A percentile compares a stretch with the other conserved stretches of the same genome.
Conservation (phyloP, 331 rosid species). For the Malus hybrid region DNA sequence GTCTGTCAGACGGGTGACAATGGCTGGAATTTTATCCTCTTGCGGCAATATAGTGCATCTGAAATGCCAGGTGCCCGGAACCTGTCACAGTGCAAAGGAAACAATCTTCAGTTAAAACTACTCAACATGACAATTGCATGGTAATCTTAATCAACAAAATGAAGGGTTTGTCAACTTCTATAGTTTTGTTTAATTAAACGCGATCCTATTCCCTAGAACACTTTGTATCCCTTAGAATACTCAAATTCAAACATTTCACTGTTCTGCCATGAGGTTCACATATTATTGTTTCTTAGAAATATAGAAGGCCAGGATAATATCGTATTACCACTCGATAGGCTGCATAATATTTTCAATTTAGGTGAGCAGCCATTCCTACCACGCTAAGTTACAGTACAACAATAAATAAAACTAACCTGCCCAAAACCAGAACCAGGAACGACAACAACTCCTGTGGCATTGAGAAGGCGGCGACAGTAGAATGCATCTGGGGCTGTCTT, state of each 20-base stretch:
- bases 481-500: constrained; percentile 68
- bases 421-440: constrained; percentile 99
- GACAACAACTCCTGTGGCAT: constrained; percentile 81
- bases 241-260: not conserved
- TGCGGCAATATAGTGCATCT: constrained; percentile 92
- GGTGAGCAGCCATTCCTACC: not conserved
- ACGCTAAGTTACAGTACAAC: not conserved
- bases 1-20: constrained; percentile 63
- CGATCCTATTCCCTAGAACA: not conserved
- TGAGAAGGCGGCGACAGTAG: constrained; percentile 67
- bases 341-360: not conserved
- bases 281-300: not conserved
- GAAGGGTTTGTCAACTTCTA: not conserved
- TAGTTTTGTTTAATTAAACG: not conserved
- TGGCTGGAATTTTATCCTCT: constrained; percentile 88
- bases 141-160: not conserved
- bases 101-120: not conserved
- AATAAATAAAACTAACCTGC: constrained; percentile 49
- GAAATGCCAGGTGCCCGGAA: constrained; percentile 95
- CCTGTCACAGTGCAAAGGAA: constrained; percentile 38
- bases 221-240: not conserved
- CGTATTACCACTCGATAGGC: not conserved
- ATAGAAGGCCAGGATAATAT: not conserved
- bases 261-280: not conserved
- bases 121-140: not conserved